These are phyloP conservation scores for Aspergillus nidulans DNA, from an alignment of 495 filamentous ascomycete species.

Conservation along the genomic window DNA sequence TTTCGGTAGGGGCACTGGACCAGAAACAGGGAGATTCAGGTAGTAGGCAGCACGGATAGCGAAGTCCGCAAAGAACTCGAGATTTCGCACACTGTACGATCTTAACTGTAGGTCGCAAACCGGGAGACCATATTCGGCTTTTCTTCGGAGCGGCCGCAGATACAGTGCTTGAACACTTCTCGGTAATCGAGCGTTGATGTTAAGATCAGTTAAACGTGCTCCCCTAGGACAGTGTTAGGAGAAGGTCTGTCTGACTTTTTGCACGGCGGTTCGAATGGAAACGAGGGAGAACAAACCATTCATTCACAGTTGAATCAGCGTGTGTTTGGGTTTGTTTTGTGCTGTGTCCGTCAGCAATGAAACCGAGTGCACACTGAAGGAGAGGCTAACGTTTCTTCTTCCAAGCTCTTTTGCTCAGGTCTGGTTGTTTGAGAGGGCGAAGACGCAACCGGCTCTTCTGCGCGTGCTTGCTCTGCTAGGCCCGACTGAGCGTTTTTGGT, in stretches of 20 bases:
- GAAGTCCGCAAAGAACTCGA: constrained; percentile 94
- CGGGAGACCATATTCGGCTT: constrained; percentile 68
- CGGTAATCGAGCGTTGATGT: constrained; percentile 53
- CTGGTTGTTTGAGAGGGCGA: not conserved
- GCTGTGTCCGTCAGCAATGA: not conserved
- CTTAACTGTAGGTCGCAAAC: constrained; percentile 88
- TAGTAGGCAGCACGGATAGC: constrained; percentile 94
- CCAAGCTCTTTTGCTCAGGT: not conserved
- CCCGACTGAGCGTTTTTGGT: not conserved
- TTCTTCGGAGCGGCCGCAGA: constrained; percentile 75
- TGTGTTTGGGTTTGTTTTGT: not conserved
- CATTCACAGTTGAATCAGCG: not conserved
- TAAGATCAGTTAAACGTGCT: constrained; percentile 33
- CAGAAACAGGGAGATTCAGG: constrained; percentile 77
- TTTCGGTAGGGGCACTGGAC: constrained; percentile 83
- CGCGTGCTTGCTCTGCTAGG: not conserved
- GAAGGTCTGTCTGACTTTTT: not conserved
- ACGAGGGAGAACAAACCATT: constrained; percentile 12
- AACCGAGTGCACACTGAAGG: not conserved
- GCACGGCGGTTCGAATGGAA: not conserved
- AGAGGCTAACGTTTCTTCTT: not conserved
- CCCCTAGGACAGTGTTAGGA: constrained; percentile 27
- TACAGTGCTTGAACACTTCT: constrained; percentile 80
- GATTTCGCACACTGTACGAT: constrained; percentile 83
- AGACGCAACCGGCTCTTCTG: not conserved